phyloP scores from a whole-genome alignment of 495 filamentous ascomycete genomes.

The Tuber brumale region DNA sequence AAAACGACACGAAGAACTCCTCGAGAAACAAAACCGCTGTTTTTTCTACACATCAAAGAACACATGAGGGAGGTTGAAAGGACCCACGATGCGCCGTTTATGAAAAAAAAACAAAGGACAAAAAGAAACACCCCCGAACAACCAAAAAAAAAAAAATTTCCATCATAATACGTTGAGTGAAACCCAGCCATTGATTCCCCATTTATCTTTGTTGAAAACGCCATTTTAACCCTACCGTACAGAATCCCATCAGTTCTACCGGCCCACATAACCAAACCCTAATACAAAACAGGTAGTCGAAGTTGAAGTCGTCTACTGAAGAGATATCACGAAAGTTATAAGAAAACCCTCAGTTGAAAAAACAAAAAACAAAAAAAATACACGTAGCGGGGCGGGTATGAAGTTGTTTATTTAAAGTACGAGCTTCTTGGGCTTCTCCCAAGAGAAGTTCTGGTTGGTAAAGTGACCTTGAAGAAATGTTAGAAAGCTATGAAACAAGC shows the following conservation, averaged over 20 bases:
- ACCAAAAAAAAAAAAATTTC: slow-evolving; percentile 17
- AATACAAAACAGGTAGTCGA: slow-evolving; percentile 31
- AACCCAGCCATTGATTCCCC: slow-evolving; percentile 30
- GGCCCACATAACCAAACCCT: slow-evolving; percentile 23
- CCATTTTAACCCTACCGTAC: slow-evolving; percentile 32
- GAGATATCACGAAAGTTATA: slow-evolving; percentile 21
- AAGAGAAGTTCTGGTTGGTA: slow-evolving; percentile 94
- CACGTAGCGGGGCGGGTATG: slow-evolving; percentile 20
- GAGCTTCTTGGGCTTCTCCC: slow-evolving; percentile 96
- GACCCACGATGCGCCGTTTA: slow-evolving; percentile 32
- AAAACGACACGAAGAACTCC: background rate
- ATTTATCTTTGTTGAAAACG: slow-evolving; percentile 41
- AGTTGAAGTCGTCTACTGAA: slow-evolving; percentile 40
- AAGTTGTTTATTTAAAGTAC: slow-evolving; percentile 59
- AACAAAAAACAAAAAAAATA: slow-evolving; percentile 11
- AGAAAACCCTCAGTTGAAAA: slow-evolving; percentile 23
- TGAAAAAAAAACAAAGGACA: slow-evolving; percentile 7
- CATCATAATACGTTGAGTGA: slow-evolving; percentile 38
- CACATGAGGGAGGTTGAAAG: slow-evolving; percentile 39
- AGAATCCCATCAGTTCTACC: slow-evolving; percentile 26
- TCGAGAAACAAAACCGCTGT: background rate
- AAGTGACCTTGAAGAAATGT: slow-evolving; percentile 57
- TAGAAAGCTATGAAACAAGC: slow-evolving; percentile 5
- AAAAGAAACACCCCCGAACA: slow-evolving; percentile 13
- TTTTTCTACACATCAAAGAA: slow-evolving; percentile 27